Percentiles rank a stretch among this genome's conserved stretches.
Evolutionary conservation across 202 grass and related monocot genomes (phyloP).

Genomic region (Digitaria exilis): DNA sequence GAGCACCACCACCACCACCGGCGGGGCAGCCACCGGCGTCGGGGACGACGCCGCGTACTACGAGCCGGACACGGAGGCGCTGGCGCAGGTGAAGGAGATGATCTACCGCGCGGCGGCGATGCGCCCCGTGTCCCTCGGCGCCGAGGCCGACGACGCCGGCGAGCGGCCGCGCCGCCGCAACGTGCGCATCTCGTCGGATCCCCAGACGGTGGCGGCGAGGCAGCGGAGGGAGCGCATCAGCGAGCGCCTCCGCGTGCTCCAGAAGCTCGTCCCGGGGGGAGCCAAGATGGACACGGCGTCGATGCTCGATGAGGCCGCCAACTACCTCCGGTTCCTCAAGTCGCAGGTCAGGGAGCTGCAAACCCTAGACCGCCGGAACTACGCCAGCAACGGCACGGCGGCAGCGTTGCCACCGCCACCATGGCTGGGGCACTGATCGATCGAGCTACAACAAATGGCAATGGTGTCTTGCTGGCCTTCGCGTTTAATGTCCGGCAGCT

Average conservation of each 20-base stretch:
- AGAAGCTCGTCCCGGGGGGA: slow-evolving; percentile 81
- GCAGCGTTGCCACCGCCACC: neutral
- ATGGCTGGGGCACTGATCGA: neutral
- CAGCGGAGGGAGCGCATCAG: slow-evolving; percentile 78
- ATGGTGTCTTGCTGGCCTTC: slow-evolving; percentile 2
- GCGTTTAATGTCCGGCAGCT: too few species aligned
- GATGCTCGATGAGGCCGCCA: slow-evolving; percentile 85
- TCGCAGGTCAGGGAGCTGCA: slow-evolving; percentile 71
- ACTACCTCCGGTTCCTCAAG: slow-evolving; percentile 85
- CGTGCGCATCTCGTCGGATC: slow-evolving; percentile 79
- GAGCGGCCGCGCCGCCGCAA: slow-evolving; percentile 71
- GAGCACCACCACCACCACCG: too few species aligned
- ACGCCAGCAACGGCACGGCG: neutral
- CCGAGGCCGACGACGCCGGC: slow-evolving; percentile 41
- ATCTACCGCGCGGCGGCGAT: slow-evolving; percentile 79
- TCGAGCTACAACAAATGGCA: slow-evolving; percentile 25
- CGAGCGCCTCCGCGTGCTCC: slow-evolving; percentile 71
- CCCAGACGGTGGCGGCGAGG: slow-evolving; percentile 78
- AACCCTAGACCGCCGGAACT: slow-evolving; percentile 62
- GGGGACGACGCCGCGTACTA: slow-evolving; percentile 23
- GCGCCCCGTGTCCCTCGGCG: slow-evolving; percentile 57
- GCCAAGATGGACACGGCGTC: slow-evolving; percentile 84
- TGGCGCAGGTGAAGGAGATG: slow-evolving; percentile 88
- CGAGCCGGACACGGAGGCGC: slow-evolving; percentile 79
- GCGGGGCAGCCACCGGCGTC: too few species aligned